Evolutionary conservation across 257 asterid species (phyloP), one percentile per base, ranked within the genome.

Genomic region (Orobanche coerulescens): DNA sequence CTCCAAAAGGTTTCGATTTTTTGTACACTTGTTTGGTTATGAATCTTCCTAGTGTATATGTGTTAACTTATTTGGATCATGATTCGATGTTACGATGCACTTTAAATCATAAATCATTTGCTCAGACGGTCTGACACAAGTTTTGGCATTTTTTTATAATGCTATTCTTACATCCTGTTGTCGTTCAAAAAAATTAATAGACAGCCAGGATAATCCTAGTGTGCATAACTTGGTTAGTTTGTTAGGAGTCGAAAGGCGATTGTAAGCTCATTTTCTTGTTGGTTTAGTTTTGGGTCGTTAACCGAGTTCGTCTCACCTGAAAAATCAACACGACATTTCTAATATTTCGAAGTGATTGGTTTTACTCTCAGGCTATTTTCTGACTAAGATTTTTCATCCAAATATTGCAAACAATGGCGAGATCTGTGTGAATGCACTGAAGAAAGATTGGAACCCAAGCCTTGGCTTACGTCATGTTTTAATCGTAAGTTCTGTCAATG

Each of bases 401-500:
- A 92, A 92, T 67, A 86, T 92, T 64, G 83, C 95, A 50, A 65
- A 78, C 67, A 80, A 75, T 28, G 98, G 98, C 13, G 97, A 92
- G 71, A 92, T 92, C 30, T 92, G 98, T 61, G 98, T 92, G 54
- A 92, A 92, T 84, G 96, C 98, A 26, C 66, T 92, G 87, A 92
- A 92, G 82, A 86, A 59, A 68, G 98, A 92, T 71, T 92, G 98
- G 98, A 92, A 44, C 31, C 96, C 98, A 26, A 81, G 73, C 68
- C 92, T 92, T 70, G 98, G 96, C 61, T 51, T 92, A 79, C 83
- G 98, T 0, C 96, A 92, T 74, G 95, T 92, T 56, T 69, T 92
- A 69, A 80, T 82, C 68, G 98, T 92, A 76, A 77, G 79, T 81
- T 43, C 28, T 36, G 47, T 59, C 44, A 51, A 8, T 58, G 1